Percentiles rank a stretch among this genome's conserved stretches.
phyloP scores from a whole-genome alignment of 305 asterid genomes.

The Fraxinus angustifolia region DNA sequence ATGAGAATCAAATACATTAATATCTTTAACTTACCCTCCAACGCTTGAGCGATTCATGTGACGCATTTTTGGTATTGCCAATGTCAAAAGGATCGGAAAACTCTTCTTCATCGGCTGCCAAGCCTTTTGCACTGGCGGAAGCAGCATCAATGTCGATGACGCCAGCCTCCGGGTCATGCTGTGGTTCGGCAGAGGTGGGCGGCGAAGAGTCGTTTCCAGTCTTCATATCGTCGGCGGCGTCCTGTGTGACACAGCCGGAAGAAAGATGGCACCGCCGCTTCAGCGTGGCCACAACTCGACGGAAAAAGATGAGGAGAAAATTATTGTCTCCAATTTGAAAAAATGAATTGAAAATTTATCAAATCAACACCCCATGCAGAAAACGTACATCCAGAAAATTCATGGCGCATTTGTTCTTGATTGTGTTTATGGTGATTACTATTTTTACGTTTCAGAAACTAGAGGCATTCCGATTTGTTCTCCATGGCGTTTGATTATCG shows the following conservation, averaged over 20 bases:
- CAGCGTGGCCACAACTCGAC: slow-evolving; percentile 51
- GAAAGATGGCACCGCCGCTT: slow-evolving; percentile 52
- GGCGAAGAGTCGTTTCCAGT: slow-evolving; percentile 29
- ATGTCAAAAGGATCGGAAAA: slow-evolving; percentile 82
- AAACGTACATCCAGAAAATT: background rate
- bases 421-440: slow-evolving; percentile 27
- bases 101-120: slow-evolving; percentile 31
- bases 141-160: slow-evolving; percentile 17
- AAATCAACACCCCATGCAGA: slow-evolving; percentile 25
- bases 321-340: background rate
- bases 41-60: slow-evolving; percentile 65
- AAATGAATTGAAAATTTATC: slow-evolving; percentile 12
- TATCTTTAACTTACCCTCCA: slow-evolving; percentile 65
- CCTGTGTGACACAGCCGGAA: slow-evolving; percentile 1
- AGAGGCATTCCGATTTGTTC: slow-evolving; percentile 25
- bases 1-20: background rate
- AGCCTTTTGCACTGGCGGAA: slow-evolving; percentile 20
- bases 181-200: slow-evolving; percentile 10
- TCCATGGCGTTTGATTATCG: slow-evolving; percentile 15
- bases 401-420: slow-evolving; percentile 1
- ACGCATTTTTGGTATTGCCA: slow-evolving; percentile 63
- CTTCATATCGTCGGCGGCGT: slow-evolving; percentile 36
- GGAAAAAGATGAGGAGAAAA: slow-evolving; percentile 11
- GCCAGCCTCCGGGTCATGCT: slow-evolving; percentile 46
- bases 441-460: slow-evolving; percentile 9